phyloP scores from a whole-genome alignment of 768 basidiomycete species.

The Boletus patriciae region DNA sequence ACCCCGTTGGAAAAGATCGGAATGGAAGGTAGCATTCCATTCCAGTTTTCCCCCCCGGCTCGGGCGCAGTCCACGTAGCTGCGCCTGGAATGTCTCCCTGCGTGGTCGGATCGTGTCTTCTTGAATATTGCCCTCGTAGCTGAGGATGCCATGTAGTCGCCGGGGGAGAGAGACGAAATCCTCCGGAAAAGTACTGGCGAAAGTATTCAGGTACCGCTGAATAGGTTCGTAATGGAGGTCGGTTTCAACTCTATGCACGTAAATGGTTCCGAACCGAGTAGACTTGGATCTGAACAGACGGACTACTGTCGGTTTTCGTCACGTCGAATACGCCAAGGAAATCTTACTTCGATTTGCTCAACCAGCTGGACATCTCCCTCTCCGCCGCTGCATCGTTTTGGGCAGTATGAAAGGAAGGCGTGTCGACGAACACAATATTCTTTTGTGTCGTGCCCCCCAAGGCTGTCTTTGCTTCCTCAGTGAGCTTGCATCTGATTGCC shows the following conservation, averaged over 20 bases:
- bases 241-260: slow-evolving; percentile 14
- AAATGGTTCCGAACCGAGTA: slow-evolving; percentile 15
- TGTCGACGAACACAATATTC: slow-evolving; percentile 25
- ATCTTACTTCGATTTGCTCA: slow-evolving; percentile 3
- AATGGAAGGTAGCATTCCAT: no score
- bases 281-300: slow-evolving; percentile 7
- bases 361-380: no score
- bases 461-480: neutral
- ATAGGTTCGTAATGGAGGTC: neutral
- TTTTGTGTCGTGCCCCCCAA: neutral
- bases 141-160: slow-evolving; percentile 13
- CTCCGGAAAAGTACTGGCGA: slow-evolving; percentile 5
- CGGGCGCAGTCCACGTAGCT: no score
- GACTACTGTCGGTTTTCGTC: neutral
- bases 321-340: neutral
- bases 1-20: no score
- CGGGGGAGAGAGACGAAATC: neutral
- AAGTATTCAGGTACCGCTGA: slow-evolving; percentile 8
- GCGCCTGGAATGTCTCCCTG: no score
- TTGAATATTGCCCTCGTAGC: neutral
- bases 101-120: neutral
- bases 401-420: slow-evolving; percentile 16
- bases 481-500: slow-evolving; percentile 17
- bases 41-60: no score
- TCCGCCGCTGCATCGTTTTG: neutral